Conservation (phyloP, 768 basidiomycete species). For the Leucocoprinus leucothites region DNA sequence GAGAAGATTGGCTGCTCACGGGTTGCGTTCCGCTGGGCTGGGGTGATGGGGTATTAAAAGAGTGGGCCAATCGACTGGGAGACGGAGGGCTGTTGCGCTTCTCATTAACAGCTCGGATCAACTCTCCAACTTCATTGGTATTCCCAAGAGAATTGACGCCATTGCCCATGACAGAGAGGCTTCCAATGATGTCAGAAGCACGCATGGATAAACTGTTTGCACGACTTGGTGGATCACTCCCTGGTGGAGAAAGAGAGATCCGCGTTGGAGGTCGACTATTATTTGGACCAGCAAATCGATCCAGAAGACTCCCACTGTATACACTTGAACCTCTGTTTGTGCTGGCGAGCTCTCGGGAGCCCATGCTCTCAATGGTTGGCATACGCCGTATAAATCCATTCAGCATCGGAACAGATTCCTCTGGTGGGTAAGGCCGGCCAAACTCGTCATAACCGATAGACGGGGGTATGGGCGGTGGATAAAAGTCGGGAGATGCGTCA, state of each 20-base stretch:
- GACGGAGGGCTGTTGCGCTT: background rate
- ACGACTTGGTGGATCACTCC: conserved; percentile 14
- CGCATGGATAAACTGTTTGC: conserved; percentile 11
- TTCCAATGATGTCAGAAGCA: conserved; percentile 11
- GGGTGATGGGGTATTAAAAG: background rate
- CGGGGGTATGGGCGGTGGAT: conserved; percentile 25
- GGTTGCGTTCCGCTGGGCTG: conserved; percentile 2
- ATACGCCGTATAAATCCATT: conserved; percentile 67
- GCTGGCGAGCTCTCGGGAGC: conserved; percentile 53
- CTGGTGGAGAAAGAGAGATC: conserved; percentile 28
- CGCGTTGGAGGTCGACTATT: conserved; percentile 38
- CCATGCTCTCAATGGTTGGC: conserved; percentile 80
- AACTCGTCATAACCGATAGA: conserved; percentile 46
- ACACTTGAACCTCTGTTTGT: conserved; percentile 22
- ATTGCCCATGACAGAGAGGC: conserved; percentile 1
- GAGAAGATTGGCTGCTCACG: conserved; percentile 10
- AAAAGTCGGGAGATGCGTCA: conserved; percentile 24
- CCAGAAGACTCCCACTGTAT: conserved; percentile 14
- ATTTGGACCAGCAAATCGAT: conserved; percentile 14
- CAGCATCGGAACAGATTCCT: conserved; percentile 56
- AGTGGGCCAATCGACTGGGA: background rate
- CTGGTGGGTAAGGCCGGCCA: conserved; percentile 42
- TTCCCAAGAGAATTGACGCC: background rate
- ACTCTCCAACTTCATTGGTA: conserved; percentile 19
- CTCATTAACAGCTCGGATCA: conserved; percentile 15